phyloP scores from a whole-genome alignment of 805 yeast species.

The Ogataea wickerhamii region DNA sequence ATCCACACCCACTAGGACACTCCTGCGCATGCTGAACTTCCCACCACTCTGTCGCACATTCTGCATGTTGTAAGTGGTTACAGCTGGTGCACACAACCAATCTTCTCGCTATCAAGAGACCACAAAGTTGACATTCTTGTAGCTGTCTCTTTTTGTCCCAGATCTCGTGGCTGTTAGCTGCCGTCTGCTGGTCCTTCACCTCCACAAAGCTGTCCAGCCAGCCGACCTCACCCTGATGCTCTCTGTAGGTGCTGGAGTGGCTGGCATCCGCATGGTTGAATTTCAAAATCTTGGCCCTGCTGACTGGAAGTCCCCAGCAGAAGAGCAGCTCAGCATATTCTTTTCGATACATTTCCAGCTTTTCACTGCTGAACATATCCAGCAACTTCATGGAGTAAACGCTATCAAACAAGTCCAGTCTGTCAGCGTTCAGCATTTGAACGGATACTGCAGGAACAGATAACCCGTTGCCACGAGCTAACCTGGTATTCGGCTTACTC shows the following conservation, averaged over 20 bases:
- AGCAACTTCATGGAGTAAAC: constrained; percentile 40
- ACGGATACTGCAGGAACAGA: constrained; percentile 36
- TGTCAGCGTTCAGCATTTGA: constrained; percentile 43
- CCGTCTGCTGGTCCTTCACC: constrained; percentile 12
- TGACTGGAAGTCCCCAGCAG: constrained; percentile 81
- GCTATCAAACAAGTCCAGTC: constrained; percentile 43
- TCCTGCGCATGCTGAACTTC: constrained; percentile 39
- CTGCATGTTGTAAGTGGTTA: constrained; percentile 73
- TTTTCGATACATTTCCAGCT: constrained; percentile 45
- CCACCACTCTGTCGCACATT: constrained; percentile 86
- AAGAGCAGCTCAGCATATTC: constrained; percentile 76
- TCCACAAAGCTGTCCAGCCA: constrained; percentile 23
- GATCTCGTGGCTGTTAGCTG: neutral
- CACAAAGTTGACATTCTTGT: constrained; percentile 64
- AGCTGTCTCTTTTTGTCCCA: constrained; percentile 17
- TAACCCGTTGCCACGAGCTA: neutral
- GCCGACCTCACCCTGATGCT: constrained; percentile 29
- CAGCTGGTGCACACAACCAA: constrained; percentile 69
- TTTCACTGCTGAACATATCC: constrained; percentile 35
- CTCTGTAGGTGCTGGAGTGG: constrained; percentile 11
- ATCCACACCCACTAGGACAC: constrained; percentile 87
- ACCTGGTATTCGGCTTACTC: neutral
- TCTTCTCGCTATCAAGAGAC: constrained; percentile 53
- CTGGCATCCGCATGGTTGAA: constrained; percentile 42
- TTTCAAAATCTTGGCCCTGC: constrained; percentile 74